A percentile compares a stretch with the other conserved stretches of the same genome.
phyloP scores from a whole-genome alignment of 805 yeast genomes.

The Wickerhamomyces bisporus region DNA sequence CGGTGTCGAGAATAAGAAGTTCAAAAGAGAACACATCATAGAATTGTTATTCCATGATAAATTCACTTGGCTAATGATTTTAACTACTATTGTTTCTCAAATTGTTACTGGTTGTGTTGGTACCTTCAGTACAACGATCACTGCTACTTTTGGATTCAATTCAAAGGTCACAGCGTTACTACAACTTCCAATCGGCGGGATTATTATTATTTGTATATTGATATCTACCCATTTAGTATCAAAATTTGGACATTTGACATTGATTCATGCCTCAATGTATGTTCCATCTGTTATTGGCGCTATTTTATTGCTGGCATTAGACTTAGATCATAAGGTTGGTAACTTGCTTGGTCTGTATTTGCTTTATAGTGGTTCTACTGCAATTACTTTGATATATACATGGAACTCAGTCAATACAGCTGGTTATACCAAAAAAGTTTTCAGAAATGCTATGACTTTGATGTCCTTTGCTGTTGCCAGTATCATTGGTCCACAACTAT shows the following conservation, averaged over 20 bases:
- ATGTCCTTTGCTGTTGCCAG: slow-evolving; percentile 50
- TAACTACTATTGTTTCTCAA: slow-evolving; percentile 37
- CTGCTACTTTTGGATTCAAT: slow-evolving; percentile 14
- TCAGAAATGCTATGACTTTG: slow-evolving; percentile 47
- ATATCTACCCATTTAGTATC: slow-evolving; percentile 32
- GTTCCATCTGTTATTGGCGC: slow-evolving; percentile 46
- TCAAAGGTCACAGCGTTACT: slow-evolving; percentile 13
- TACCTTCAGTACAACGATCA: slow-evolving; percentile 16
- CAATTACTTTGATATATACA: slow-evolving; percentile 48
- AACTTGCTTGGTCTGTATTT: slow-evolving; percentile 43
- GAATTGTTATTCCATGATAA: slow-evolving; percentile 40
- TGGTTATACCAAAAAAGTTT: slow-evolving; percentile 51
- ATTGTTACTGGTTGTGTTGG: slow-evolving; percentile 29
- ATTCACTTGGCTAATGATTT: slow-evolving; percentile 40
- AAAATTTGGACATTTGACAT: slow-evolving; percentile 28
- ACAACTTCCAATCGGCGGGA: slow-evolving; percentile 1
- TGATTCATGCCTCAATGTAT: slow-evolving; percentile 33
- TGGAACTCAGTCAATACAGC: slow-evolving; percentile 58
- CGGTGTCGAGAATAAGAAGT: slow-evolving; percentile 39
- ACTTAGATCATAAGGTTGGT: slow-evolving; percentile 33
- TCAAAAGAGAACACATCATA: slow-evolving; percentile 34
- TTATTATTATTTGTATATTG: slow-evolving; percentile 36
- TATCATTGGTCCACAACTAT: slow-evolving; percentile 59
- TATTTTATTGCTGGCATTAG: slow-evolving; percentile 37
- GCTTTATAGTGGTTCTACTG: slow-evolving; percentile 47